Evolutionary conservation across 73 alveolate species (phyloP).

Genomic region (Symbiodinium pilosum): DNA sequence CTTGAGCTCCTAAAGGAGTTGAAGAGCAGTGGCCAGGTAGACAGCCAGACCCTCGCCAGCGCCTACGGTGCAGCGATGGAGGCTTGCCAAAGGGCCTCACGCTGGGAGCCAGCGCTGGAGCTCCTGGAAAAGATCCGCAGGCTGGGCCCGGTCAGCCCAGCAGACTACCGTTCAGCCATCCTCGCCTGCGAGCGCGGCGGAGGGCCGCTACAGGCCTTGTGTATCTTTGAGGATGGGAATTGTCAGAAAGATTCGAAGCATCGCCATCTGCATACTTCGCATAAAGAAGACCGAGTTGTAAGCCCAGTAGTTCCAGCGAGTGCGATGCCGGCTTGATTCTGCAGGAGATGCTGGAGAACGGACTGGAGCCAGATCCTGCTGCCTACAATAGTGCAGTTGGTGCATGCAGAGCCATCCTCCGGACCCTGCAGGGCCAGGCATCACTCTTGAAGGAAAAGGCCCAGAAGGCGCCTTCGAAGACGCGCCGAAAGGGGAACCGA

Average conservation of each 20-base stretch:
- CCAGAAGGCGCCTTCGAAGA: background rate
- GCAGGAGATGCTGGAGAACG: conserved; percentile 2
- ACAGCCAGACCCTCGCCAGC: background rate
- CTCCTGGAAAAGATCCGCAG: conserved; percentile 29
- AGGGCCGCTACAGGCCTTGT: conserved; percentile 30
- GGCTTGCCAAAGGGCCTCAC: conserved; percentile 90
- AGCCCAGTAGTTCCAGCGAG: no score
- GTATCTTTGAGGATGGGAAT: conserved; percentile 16
- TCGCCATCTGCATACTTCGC: background rate
- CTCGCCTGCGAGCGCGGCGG: conserved; percentile 83
- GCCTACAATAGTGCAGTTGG: conserved; percentile 63
- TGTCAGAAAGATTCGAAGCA: background rate
- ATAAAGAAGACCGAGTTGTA: no score
- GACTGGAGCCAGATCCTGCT: conserved; percentile 51
- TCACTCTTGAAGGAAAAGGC: background rate
- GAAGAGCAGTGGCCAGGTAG: conserved; percentile 6
- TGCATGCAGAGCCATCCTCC: conserved; percentile 60
- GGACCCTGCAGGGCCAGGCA: conserved; percentile 31
- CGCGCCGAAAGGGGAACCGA: background rate
- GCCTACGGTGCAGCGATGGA: background rate
- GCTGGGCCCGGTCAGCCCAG: background rate
- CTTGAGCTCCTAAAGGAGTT: conserved; percentile 73
- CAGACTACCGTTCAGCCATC: conserved; percentile 55
- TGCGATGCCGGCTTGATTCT: background rate
- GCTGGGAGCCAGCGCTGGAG: conserved; percentile 82